These are phyloP conservation scores for Gentiana dahurica DNA, from an alignment of 257 asterid species.

Conservation along the genomic window DNA sequence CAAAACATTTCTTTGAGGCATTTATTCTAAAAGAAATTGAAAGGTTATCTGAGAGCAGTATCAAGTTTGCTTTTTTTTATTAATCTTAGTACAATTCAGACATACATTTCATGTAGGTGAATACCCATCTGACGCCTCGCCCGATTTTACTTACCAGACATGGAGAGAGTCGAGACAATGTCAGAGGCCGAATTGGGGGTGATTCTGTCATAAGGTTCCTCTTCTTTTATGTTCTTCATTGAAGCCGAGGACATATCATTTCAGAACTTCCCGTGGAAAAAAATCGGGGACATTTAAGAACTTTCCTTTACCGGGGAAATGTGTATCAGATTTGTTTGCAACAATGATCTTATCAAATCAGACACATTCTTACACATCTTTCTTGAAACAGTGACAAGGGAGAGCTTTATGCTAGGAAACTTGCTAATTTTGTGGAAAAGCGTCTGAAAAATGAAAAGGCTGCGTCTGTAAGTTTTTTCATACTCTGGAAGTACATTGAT, in stretches of 20 bases:
- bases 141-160: conserved; percentile 98
- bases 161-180: conserved; percentile 93
- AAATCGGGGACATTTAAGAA: no score
- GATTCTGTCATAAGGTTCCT: conserved; percentile 80
- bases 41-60: no score
- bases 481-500: conserved; percentile 2
- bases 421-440: conserved; percentile 84
- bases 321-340: no score
- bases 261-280: no score
- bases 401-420: conserved; percentile 82
- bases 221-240: neutral
- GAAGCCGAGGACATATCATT: no score
- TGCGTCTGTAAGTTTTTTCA: conserved; percentile 70
- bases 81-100: conserved; percentile 1
- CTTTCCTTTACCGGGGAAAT: no score
- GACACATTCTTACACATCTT: conserved; percentile 1
- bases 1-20: no score
- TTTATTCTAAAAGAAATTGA: no score
- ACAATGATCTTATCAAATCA: neutral
- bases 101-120: conserved; percentile 47
- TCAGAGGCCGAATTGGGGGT: conserved; percentile 97
- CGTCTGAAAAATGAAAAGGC: conserved; percentile 95
- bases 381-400: conserved; percentile 68
- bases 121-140: conserved; percentile 96
- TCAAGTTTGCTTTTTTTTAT: neutral